Conservation (phyloP, 2,329 filamentous ascomycete genomes). For the Colletotrichum karsti region DNA sequence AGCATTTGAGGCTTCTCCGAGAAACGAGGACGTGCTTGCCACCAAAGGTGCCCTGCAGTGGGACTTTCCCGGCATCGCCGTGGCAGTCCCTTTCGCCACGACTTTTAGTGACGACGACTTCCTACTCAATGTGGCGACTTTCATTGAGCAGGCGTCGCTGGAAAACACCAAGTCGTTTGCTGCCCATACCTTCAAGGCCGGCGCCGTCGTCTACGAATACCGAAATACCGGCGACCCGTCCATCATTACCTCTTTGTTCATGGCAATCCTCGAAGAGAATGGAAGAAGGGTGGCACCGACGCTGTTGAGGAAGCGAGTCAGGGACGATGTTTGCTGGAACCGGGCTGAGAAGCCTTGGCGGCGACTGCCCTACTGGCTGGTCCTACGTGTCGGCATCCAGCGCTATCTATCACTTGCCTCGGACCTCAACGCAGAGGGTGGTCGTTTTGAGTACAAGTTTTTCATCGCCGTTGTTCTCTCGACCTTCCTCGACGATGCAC, state of each 20-base stretch:
- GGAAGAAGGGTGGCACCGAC: conserved; percentile 48
- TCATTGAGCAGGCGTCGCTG: conserved; percentile 64
- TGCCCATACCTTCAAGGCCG: conserved; percentile 60
- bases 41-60: conserved; percentile 61
- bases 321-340: conserved; percentile 67
- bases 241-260: conserved; percentile 67
- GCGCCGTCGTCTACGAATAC: conserved; percentile 54
- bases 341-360: conserved; percentile 65
- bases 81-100: conserved; percentile 51
- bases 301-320: conserved; percentile 63
- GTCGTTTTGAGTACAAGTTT: conserved; percentile 64
- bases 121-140: conserved; percentile 48
- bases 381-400: conserved; percentile 66
- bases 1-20: conserved; percentile 67
- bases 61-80: conserved; percentile 66
- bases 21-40: conserved; percentile 59
- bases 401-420: conserved; percentile 54
- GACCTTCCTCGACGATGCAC: conserved; percentile 51
- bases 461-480: conserved; percentile 59
- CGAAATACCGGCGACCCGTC: conserved; percentile 66
- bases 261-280: conserved; percentile 65
- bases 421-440: conserved; percentile 49
- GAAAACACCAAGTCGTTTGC: conserved; percentile 63
- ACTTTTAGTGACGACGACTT: conserved; percentile 36
- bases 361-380: conserved; percentile 68